Percentiles rank a stretch among this genome's conserved stretches.
Conservation (phyloP, 148 eudicot genomes). For the Simmondsia chinensis region DNA sequence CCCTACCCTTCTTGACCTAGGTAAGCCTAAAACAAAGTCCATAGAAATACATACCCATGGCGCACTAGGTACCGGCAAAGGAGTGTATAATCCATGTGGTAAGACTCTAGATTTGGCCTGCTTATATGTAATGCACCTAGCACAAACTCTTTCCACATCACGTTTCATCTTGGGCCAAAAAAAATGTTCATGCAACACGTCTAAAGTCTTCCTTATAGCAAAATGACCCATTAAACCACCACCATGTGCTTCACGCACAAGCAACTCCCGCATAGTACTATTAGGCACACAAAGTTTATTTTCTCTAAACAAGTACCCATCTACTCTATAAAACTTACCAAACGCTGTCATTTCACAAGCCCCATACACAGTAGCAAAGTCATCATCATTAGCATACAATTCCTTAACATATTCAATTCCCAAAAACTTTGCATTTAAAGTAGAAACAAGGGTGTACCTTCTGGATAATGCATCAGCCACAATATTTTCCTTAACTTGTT, state of each 20-base stretch:
- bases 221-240: slow-evolving; percentile 4
- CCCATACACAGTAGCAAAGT: not conserved
- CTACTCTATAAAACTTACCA: not conserved
- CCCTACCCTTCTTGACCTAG: too few relatives aligned
- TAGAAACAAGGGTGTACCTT: not conserved
- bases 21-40: too few relatives aligned
- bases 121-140: too few relatives aligned
- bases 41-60: too few relatives aligned
- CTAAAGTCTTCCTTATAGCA: not conserved
- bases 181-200: not conserved
- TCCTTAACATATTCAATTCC: not conserved
- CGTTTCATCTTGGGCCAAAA: too few relatives aligned
- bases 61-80: too few relatives aligned
- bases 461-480: slow-evolving; percentile 1
- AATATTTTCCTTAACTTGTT: not conserved
- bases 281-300: not conserved
- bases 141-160: too few relatives aligned
- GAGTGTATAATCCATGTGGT: too few relatives aligned
- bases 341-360: not conserved
- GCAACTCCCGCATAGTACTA: not conserved
- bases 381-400: not conserved
- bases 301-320: not conserved
- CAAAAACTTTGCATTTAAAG: not conserved
- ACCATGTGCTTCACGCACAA: not conserved
- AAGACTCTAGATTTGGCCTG: too few relatives aligned